Conservation (phyloP, 148 eudicot species). For the Fagopyrum homotropicum region DNA sequence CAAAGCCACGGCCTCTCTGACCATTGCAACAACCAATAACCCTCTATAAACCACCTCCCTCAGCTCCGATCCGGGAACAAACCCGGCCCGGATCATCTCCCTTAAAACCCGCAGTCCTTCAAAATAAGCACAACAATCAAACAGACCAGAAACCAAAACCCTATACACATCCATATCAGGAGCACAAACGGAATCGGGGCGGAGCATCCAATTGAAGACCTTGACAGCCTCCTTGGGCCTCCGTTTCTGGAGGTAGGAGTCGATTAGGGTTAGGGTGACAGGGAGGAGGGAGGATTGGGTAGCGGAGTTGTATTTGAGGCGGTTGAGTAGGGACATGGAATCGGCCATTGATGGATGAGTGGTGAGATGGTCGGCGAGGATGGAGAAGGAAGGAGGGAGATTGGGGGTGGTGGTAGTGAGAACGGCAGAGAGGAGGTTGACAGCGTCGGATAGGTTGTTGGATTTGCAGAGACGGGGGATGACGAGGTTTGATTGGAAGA, state of each 20-base stretch:
- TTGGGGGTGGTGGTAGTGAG: constrained; percentile 18
- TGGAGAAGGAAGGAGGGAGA: constrained; percentile 20
- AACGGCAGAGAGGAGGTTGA: constrained; percentile 21
- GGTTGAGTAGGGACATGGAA: constrained; percentile 25
- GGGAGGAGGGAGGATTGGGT: constrained; percentile 12
- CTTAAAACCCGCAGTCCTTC: constrained; percentile 21
- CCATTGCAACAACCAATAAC: constrained; percentile 27
- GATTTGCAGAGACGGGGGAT: constrained; percentile 28
- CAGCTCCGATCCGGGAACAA: constrained; percentile 15
- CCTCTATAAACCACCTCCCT: constrained; percentile 19
- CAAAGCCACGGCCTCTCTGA: constrained; percentile 19
- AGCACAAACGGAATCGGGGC: constrained; percentile 17
- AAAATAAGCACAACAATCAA: constrained; percentile 12
- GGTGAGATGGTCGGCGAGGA: constrained; percentile 21
- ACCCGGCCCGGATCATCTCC: constrained; percentile 18
- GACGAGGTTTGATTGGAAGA: constrained; percentile 20
- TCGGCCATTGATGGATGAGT: constrained; percentile 22
- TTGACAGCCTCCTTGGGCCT: constrained; percentile 22
- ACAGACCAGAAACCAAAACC: constrained; percentile 24
- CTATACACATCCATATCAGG: constrained; percentile 12
- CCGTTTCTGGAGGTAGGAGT: constrained; percentile 10
- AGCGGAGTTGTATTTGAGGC: constrained; percentile 16
- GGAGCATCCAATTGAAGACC: constrained; percentile 26
- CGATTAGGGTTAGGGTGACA: constrained; percentile 15
- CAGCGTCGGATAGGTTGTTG: constrained; percentile 23